Evolutionary conservation across 75 land plant species (phyloP).

Genomic region (Pseudotsuga menziesii): DNA sequence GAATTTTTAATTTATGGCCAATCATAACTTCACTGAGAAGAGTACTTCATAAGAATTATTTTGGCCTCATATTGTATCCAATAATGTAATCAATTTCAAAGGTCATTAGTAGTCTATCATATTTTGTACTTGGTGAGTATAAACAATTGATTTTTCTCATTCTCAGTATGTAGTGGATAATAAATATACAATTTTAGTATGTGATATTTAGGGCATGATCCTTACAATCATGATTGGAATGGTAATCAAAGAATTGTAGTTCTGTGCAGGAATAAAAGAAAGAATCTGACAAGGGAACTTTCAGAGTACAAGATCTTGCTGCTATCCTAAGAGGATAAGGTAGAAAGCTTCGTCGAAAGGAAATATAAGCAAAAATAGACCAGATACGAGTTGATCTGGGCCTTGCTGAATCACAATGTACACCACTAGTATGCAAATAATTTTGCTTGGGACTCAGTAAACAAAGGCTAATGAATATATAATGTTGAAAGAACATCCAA

Average conservation of each 20-base stretch:
- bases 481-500: not conserved
- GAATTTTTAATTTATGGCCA: not conserved
- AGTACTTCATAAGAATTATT: too few species aligned
- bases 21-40: not conserved
- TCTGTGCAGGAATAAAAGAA: conserved; percentile 2
- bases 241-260: not conserved
- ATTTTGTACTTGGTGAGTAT: too few species aligned
- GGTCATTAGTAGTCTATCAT: too few species aligned
- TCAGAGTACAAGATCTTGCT: conserved; percentile 67
- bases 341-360: conserved; percentile 77
- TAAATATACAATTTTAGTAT: too few species aligned
- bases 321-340: conserved; percentile 88
- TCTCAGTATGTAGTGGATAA: too few species aligned
- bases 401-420: conserved; percentile 87
- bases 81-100: too few species aligned
- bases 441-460: not conserved
- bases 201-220: too few species aligned
- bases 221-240: too few species aligned
- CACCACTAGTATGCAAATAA: conserved; percentile 59
- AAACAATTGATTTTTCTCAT: too few species aligned
- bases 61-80: too few species aligned
- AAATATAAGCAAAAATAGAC: conserved; percentile 85
- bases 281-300: not conserved
- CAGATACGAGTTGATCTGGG: conserved; percentile 88
- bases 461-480: not conserved